phyloP scores from a whole-genome alignment of 1,139 yeast genomes.

The Lipomyces yarrowii region DNA sequence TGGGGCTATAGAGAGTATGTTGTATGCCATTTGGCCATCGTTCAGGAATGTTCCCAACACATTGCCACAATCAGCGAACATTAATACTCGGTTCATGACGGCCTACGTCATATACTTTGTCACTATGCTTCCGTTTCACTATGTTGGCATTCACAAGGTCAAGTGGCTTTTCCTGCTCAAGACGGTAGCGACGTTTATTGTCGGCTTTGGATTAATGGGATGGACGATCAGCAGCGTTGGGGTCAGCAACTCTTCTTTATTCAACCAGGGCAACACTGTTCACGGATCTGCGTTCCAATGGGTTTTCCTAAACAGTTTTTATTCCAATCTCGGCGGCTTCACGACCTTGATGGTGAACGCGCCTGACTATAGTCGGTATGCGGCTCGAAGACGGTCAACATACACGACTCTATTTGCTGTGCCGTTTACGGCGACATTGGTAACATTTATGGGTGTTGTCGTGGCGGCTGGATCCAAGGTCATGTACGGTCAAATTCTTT shows the following conservation, averaged over 20 bases:
- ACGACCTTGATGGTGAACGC: constrained; percentile 38
- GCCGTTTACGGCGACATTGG: constrained; percentile 43
- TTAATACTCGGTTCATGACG: constrained; percentile 49
- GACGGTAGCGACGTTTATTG: constrained; percentile 15
- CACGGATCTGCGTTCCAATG: constrained; percentile 23
- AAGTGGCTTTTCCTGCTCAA: constrained; percentile 10
- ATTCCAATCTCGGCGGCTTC: constrained; percentile 67
- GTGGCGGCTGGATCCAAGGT: constrained; percentile 79
- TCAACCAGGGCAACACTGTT: constrained; percentile 18
- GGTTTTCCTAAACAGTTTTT: constrained; percentile 69
- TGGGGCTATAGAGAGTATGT: not conserved
- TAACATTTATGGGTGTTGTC: constrained; percentile 87
- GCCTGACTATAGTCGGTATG: constrained; percentile 87
- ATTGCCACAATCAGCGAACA: constrained; percentile 21
- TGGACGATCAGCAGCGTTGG: constrained; percentile 25
- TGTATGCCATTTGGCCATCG: constrained; percentile 28
- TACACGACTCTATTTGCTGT: constrained; percentile 42
- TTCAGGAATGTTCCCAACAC: constrained; percentile 22
- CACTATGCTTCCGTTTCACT: constrained; percentile 22
- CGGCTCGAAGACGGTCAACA: constrained; percentile 49
- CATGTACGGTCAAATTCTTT: constrained; percentile 68
- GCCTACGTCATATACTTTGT: constrained; percentile 71
- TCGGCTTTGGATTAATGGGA: constrained; percentile 21
- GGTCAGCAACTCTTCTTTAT: constrained; percentile 30
- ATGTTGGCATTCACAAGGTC: constrained; percentile 25